A percentile compares a stretch with the other conserved stretches of the same genome.
These are phyloP conservation scores for Myrmaecium sp. DNA, from an alignment of 2,329 filamentous ascomycete species.

Conservation along the genomic window DNA sequence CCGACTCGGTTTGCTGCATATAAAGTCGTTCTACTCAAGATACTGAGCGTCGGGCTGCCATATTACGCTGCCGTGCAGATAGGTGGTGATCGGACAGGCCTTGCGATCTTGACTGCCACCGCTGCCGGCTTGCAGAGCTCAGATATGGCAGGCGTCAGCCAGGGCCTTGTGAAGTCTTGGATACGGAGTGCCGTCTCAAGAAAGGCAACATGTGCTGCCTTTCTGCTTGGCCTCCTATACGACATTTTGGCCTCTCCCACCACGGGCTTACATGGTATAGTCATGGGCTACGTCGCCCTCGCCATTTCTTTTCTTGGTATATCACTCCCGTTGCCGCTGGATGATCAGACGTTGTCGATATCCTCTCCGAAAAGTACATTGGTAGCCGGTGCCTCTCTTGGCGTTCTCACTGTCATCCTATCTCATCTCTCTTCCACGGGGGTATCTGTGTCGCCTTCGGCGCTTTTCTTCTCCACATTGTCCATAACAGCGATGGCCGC, in stretches of 20 bases:
- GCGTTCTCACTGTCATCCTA: constrained; percentile 17
- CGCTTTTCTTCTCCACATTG: constrained; percentile 1
- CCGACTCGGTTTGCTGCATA: too few species aligned
- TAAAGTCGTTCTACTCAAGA: too few species aligned
- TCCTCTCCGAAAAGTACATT: constrained; percentile 2
- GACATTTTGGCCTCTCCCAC: constrained; percentile 15
- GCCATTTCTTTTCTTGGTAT: constrained; percentile 27
- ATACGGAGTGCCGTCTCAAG: constrained; percentile 20
- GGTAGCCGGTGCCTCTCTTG: constrained; percentile 20
- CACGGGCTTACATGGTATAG: constrained; percentile 8
- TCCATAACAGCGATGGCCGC: constrained; percentile 1
- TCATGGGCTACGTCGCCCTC: constrained; percentile 31
- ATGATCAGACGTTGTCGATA: constrained; percentile 2
- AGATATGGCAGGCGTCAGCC: background rate
- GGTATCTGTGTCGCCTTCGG: background rate
- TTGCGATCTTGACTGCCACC: constrained; percentile 31
- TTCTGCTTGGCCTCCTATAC: constrained; percentile 16
- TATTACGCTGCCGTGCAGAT: constrained; percentile 39
- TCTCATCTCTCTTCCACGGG: constrained; percentile 2
- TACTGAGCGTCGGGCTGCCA: constrained; percentile 31
- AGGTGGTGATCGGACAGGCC: constrained; percentile 35
- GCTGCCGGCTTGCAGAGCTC: constrained; percentile 26
- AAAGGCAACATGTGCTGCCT: constrained; percentile 17
- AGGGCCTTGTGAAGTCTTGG: constrained; percentile 10
- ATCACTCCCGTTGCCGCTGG: constrained; percentile 30